Evolutionary conservation across 106 monocot species (phyloP), one percentile per base, ranked within the genome.

Genomic region (Platanthera zijinensis): DNA sequence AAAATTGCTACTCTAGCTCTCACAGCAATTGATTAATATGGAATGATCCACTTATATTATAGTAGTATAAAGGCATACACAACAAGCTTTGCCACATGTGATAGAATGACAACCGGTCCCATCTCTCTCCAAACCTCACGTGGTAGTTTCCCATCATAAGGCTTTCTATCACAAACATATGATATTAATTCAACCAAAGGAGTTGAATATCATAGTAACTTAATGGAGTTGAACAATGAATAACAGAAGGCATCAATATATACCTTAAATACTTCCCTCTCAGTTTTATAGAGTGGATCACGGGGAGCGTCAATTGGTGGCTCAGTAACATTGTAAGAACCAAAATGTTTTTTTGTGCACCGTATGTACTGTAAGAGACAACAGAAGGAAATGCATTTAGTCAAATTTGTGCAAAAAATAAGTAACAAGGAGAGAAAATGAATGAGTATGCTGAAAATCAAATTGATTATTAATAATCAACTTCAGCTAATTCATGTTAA

Each of bases 281-380:
- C 91, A 39, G 86, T 74, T 76, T 97, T 93, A 52, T 93, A 90
- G 21, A 97, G 61, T 72, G 96, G 96, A 84, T 91, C 93, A 70
- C 91, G 77, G 21, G 91, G 91, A 51, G 87, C 89, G 62, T 96
- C 96, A 57, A 93, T 90, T 17, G 93, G 93, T 47, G 93, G 97
- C 57, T 97, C 97, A 0, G 82, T 94, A 18, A 91, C 89, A 82
- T 97, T 91, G 57, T 86, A 97, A 74, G 83, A 82, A 57, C 87
- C 89, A 82, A 84, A 97, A 77, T 88, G 78, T 80, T 82, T 91
- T 80, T 97, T 94, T 21, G 96, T 79, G 39, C 93, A 97, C 8
- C 93, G 84, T 76, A 89, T 86, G 57, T 88, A 97, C 93, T 93
- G 48, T 11, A 30, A 74, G 78, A 52, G 63, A 48, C 9, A 82